Conservation (phyloP, 192 early-diverging fungal genomes). For the Coemansia sp. region DNA sequence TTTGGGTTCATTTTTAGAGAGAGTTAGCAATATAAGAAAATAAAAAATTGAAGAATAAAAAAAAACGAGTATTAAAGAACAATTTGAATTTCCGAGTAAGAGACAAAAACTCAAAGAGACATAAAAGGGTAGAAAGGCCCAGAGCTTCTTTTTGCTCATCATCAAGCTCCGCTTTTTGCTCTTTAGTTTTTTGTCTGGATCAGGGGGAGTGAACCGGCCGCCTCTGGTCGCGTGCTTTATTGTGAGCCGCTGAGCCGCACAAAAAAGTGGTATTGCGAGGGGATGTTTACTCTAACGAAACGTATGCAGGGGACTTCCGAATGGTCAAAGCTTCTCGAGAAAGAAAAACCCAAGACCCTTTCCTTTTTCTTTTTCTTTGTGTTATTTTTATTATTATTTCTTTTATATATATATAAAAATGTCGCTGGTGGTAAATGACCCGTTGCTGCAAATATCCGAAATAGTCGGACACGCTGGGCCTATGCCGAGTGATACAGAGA, state of each 20-base stretch:
- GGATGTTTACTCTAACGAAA: too few species aligned
- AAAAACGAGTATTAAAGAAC: not conserved
- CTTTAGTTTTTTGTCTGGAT: not conserved
- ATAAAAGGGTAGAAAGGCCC: not conserved
- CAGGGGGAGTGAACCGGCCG: not conserved
- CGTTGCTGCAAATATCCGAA: slow-evolving; percentile 9
- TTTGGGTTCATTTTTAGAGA: slow-evolving; percentile 19
- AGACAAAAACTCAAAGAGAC: slow-evolving; percentile 2
- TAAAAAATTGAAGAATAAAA: not conserved
- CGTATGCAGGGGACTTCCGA: too few species aligned
- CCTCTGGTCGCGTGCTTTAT: not conserved
- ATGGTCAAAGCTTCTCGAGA: too few species aligned
- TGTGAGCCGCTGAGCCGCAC: not conserved
- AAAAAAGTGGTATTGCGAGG: not conserved
- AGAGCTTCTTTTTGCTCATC: not conserved
- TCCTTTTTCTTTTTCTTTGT: not conserved
- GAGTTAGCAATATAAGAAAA: not conserved
- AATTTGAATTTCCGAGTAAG: not conserved
- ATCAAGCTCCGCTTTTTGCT: slow-evolving; percentile 1
- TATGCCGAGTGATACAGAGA: not conserved
- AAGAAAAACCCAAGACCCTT: not conserved
- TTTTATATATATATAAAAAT: not conserved
- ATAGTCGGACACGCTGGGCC: not conserved
- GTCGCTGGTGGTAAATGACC: slow-evolving; percentile 5
- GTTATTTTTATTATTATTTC: not conserved